Percentiles rank a stretch among this genome's conserved stretches.
These are phyloP conservation scores for Rhizomucor miehei DNA, from an alignment of 371 early-diverging fungal genomes.

Conservation along the genomic window DNA sequence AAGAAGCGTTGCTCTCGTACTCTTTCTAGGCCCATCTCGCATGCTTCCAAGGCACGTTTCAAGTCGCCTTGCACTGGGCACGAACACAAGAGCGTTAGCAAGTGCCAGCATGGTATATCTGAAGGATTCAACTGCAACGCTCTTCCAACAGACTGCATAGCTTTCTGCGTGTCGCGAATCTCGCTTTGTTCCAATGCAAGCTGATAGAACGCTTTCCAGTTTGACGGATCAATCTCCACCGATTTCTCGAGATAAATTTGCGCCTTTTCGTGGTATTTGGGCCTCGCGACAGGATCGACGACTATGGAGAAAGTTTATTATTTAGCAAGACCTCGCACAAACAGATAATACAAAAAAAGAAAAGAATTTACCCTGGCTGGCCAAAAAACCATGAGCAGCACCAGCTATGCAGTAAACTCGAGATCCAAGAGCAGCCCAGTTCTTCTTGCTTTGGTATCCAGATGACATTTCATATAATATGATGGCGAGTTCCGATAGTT, in stretches of 20 bases:
- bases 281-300: slow-evolving; percentile 65
- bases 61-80: slow-evolving; percentile 43
- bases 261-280: slow-evolving; percentile 64
- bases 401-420: slow-evolving; percentile 57
- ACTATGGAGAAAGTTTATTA: slow-evolving; percentile 33
- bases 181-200: slow-evolving; percentile 81
- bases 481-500: slow-evolving; percentile 44
- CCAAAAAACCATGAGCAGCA: slow-evolving; percentile 62
- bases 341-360: not conserved
- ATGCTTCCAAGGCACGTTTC: slow-evolving; percentile 65
- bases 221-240: slow-evolving; percentile 38
- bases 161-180: slow-evolving; percentile 72
- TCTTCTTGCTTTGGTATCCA: not conserved
- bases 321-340: not conserved
- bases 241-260: slow-evolving; percentile 59
- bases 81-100: slow-evolving; percentile 75
- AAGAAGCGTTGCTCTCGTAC: slow-evolving; percentile 31
- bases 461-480: slow-evolving; percentile 17
- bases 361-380: slow-evolving; percentile 50
- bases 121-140: slow-evolving; percentile 61
- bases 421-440: slow-evolving; percentile 14
- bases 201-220: slow-evolving; percentile 69
- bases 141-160: slow-evolving; percentile 60
- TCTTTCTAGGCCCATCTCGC: slow-evolving; percentile 72
- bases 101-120: slow-evolving; percentile 81